Base-by-base conservation (phyloP, 169 alveolate genomes). In the Amoebophrya sp. region DNA sequence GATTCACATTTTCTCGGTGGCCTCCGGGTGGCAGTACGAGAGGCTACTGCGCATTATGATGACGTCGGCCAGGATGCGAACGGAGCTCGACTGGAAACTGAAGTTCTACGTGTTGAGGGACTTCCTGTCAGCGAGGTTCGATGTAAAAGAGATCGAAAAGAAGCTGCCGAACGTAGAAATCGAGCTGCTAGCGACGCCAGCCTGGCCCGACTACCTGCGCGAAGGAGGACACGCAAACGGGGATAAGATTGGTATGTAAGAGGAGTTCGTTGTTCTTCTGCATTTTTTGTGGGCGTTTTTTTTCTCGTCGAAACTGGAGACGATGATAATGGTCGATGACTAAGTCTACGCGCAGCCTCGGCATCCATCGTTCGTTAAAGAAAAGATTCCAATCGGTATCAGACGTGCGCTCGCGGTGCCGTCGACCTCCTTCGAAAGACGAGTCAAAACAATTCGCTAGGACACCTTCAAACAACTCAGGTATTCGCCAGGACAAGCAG, bases 1-100 rank as follows among this genome's bases (percentile, higher is more conserved):
- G 34, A 92, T 93, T 23, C 92, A 93, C 90, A 90, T 93, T 34
- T 93, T 93, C 40, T 70, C 94, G 31, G 89, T 93, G 67, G 95
- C 95, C 26, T 40, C 89, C 41, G 95, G 95, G 23, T 90, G 89
- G 43, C 91, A 91, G 50, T 93, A 93, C 58, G 95, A 93, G 88
- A 89, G 90, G 69, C 88, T 93, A 0, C 67, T 92, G 34, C 69
- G 67, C n/a, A 90, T 93, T 58, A 93, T 93, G 95, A 89, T 93
- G 40, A 5, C 45, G 31, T 88, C 92, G 38, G 95, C 91, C n/a
- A 40, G 92, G 58, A 41, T 41, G 13, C 42, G 42, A 18, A 93
- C 95, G 31, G 34, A 13, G 29, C 26, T 58, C 34, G 78, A 58
- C 34, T 58, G 78, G 78, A 2, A 16, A 29, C 23, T 58, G 39